Evolutionary conservation across 169 alveolate genomes (phyloP).

Genomic region (Eimeria zaria): DNA sequence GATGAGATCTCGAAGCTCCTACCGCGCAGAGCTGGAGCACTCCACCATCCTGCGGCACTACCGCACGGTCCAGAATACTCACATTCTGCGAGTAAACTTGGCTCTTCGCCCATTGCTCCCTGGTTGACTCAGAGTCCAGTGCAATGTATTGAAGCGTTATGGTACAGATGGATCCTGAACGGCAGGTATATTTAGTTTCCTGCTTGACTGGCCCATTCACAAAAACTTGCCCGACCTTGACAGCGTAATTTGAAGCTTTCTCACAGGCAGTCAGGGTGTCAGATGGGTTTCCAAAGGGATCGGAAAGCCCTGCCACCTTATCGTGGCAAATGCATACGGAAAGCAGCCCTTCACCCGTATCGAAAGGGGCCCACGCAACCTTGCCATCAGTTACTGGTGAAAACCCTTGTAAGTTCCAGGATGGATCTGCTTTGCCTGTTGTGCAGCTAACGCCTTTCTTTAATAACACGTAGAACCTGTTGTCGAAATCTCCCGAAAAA

Average conservation of each 20-base stretch:
- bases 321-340: slow-evolving; percentile 68
- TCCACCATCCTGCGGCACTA: neutral
- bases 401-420: slow-evolving; percentile 50
- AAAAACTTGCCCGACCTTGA: slow-evolving; percentile 60
- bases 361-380: slow-evolving; percentile 55
- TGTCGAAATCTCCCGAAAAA: slow-evolving; percentile 40
- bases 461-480: slow-evolving; percentile 28
- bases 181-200: slow-evolving; percentile 1
- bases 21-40: neutral
- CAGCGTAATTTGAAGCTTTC: slow-evolving; percentile 14
- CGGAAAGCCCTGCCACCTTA: slow-evolving; percentile 43
- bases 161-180: slow-evolving; percentile 37
- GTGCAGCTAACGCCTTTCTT: slow-evolving; percentile 25
- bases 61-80: neutral
- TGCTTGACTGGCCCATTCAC: slow-evolving; percentile 49
- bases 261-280: neutral
- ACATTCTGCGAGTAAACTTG: slow-evolving; percentile 53
- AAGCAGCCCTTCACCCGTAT: slow-evolving; percentile 15
- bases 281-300: slow-evolving; percentile 2
- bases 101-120: slow-evolving; percentile 42
- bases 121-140: slow-evolving; percentile 33
- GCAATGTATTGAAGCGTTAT: slow-evolving; percentile 4
- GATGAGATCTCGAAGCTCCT: neutral
- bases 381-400: slow-evolving; percentile 24
- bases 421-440: neutral